phyloP scores from a whole-genome alignment of 345 rosid genomes.

The Brassica carinata region DNA sequence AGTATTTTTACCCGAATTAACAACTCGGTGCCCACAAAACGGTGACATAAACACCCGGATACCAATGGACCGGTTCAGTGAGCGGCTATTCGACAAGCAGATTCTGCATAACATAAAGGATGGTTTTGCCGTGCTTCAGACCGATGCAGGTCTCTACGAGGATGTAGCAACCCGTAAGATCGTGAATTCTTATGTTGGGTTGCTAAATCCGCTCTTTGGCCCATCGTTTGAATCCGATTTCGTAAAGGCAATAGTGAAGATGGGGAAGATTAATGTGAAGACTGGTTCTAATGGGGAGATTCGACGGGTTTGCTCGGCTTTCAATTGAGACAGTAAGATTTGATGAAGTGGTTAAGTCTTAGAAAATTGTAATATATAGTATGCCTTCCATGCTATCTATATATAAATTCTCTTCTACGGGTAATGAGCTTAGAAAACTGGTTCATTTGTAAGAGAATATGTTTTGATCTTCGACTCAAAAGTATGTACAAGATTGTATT shows the following conservation, averaged over 20 bases:
- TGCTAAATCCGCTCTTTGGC: constrained; percentile 38
- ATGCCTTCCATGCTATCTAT: not conserved
- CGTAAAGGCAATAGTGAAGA: constrained; percentile 58
- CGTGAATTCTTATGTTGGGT: constrained; percentile 58
- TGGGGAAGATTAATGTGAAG: constrained; percentile 72
- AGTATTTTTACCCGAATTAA: constrained; percentile 45
- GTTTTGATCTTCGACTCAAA: not conserved
- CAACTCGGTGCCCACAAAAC: constrained; percentile 52
- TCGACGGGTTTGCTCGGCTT: constrained; percentile 61
- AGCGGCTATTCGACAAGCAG: constrained; percentile 52
- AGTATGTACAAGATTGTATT: not conserved
- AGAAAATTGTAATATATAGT: not conserved
- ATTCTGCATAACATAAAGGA: constrained; percentile 58
- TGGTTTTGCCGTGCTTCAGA: constrained; percentile 74
- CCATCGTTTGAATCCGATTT: constrained; percentile 61
- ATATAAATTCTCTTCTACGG: not conserved
- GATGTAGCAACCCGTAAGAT: constrained; percentile 48
- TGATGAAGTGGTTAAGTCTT: not conserved
- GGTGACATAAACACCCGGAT: constrained; percentile 64
- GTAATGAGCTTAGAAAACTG: not conserved
- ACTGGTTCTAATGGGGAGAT: constrained; percentile 67
- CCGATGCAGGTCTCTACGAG: constrained; percentile 72
- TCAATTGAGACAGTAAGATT: constrained; percentile 42
- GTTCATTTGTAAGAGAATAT: not conserved
- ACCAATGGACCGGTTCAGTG: constrained; percentile 60